These are phyloP conservation scores for Coccomyxa sp. DNA, from an alignment of 139 green algal species.

Conservation along the genomic window DNA sequence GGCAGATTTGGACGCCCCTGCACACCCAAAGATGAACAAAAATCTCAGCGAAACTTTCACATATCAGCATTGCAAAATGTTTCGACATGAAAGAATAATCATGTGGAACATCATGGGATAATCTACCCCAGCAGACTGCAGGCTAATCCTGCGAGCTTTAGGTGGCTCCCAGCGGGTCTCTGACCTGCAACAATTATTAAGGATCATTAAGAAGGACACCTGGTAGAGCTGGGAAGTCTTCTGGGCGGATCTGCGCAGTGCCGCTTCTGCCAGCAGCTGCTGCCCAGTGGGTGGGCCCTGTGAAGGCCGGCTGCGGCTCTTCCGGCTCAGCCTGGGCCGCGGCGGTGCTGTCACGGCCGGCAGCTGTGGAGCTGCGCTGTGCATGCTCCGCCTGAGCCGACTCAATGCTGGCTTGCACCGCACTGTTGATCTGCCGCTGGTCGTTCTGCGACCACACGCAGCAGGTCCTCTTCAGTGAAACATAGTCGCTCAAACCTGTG, in stretches of 20 bases:
- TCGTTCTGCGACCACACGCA: not conserved
- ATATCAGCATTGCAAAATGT: not conserved
- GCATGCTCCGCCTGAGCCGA: conserved; percentile 21
- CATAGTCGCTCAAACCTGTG: too few relatives aligned
- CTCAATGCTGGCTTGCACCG: conserved; percentile 35
- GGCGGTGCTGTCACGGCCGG: not conserved
- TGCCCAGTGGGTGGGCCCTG: conserved; percentile 12
- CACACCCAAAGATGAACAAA: not conserved
- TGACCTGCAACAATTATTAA: too few relatives aligned
- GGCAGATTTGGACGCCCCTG: conserved; percentile 41
- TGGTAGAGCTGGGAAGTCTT: conserved; percentile 71
- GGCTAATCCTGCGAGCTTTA: too few relatives aligned
- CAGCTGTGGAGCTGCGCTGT: not conserved
- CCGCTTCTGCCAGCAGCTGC: conserved; percentile 21
- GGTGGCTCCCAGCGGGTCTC: too few relatives aligned
- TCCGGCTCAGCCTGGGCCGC: not conserved
- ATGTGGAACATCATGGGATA: not conserved
- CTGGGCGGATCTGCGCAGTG: conserved; percentile 4
- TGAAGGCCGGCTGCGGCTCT: conserved; percentile 6
- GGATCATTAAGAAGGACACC: too few relatives aligned
- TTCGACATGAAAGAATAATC: not conserved
- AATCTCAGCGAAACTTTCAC: not conserved
- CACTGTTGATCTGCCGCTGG: conserved; percentile 3
- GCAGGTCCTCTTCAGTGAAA: too few relatives aligned
- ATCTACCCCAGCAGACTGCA: too few relatives aligned